Conservation (phyloP, 2,329 filamentous ascomycete species). For the Ophiostoma montium region DNA sequence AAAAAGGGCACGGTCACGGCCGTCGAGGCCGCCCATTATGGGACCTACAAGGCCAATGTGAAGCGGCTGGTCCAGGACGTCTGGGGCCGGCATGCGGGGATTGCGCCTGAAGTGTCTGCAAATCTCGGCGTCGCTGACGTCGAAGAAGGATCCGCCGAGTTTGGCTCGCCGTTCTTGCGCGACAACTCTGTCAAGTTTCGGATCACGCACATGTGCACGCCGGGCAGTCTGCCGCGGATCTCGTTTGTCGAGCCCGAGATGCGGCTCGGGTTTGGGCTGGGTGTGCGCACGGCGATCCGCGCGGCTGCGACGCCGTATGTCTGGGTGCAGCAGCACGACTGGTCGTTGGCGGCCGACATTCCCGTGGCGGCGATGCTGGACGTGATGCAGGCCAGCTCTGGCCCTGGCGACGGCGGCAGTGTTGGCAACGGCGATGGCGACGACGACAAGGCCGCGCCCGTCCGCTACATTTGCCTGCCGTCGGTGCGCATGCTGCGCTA, state of each 20-base stretch:
- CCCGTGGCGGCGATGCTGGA: constrained; percentile 29
- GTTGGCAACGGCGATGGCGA: too few relatives aligned
- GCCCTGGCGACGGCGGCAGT: too few relatives aligned
- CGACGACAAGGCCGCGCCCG: constrained; percentile 17
- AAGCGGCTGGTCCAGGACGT: constrained; percentile 24
- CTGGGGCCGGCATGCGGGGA: constrained; percentile 3
- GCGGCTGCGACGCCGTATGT: constrained; percentile 34
- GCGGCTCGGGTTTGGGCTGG: constrained; percentile 38
- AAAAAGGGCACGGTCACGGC: constrained; percentile 40
- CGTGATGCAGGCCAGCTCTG: constrained; percentile 33
- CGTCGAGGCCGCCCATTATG: constrained; percentile 28
- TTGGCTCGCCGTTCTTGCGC: constrained; percentile 22
- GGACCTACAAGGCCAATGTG: constrained; percentile 32
- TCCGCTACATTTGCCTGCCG: constrained; percentile 39
- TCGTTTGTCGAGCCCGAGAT: constrained; percentile 33
- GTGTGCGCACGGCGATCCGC: constrained; percentile 36
- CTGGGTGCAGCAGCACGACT: constrained; percentile 46
- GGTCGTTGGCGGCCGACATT: constrained; percentile 31
- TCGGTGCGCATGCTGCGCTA: constrained; percentile 38
- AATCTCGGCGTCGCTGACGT: background rate
- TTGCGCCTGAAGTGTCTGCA: background rate
- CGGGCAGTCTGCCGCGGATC: constrained; percentile 23
- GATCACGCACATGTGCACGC: constrained; percentile 15
- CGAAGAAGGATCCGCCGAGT: constrained; percentile 28
- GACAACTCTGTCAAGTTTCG: constrained; percentile 25